Evolutionary conservation across 2,329 filamentous ascomycete genomes (phyloP).

Genomic region (Triangularia setosa): DNA sequence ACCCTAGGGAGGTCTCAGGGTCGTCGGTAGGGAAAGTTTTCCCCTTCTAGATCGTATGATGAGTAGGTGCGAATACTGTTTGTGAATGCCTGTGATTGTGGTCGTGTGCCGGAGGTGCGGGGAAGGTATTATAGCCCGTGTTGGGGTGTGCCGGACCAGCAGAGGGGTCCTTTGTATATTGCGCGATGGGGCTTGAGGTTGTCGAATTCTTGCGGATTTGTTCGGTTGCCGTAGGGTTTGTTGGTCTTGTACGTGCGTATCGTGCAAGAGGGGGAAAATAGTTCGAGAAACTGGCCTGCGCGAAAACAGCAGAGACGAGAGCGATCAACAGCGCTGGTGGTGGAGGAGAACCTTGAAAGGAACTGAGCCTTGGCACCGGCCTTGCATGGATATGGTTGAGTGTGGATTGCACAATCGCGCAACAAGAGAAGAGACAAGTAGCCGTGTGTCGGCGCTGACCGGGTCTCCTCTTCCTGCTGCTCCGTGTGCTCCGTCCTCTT

Average conservation of each 20-base stretch:
- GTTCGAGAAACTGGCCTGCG: neutral
- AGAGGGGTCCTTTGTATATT: neutral
- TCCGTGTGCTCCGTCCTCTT: neutral
- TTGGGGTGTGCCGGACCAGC: neutral
- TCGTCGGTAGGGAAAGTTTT: neutral
- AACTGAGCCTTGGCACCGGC: slow-evolving; percentile 20
- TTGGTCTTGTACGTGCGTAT: slow-evolving; percentile 3
- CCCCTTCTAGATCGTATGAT: slow-evolving; percentile 11
- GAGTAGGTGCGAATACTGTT: slow-evolving; percentile 1
- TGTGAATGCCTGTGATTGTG: slow-evolving; percentile 10
- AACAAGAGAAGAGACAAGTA: slow-evolving; percentile 8
- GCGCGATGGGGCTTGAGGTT: neutral
- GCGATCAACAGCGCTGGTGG: neutral
- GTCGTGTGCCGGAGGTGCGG: slow-evolving; percentile 29
- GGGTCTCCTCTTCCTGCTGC: neutral
- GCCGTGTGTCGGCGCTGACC: slow-evolving; percentile 12
- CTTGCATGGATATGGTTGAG: neutral
- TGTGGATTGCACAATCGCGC: slow-evolving; percentile 13
- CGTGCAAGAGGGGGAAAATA: neutral
- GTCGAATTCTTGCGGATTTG: neutral
- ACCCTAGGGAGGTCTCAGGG: slow-evolving; percentile 3
- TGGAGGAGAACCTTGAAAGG: slow-evolving; percentile 16
- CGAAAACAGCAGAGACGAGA: neutral
- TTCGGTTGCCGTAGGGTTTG: slow-evolving; percentile 42
- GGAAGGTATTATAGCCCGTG: slow-evolving; percentile 25